A percentile compares a stretch with the other conserved stretches of the same genome.
Conservation (phyloP, 192 early-diverging fungal genomes). For the Coemansia sp. region DNA sequence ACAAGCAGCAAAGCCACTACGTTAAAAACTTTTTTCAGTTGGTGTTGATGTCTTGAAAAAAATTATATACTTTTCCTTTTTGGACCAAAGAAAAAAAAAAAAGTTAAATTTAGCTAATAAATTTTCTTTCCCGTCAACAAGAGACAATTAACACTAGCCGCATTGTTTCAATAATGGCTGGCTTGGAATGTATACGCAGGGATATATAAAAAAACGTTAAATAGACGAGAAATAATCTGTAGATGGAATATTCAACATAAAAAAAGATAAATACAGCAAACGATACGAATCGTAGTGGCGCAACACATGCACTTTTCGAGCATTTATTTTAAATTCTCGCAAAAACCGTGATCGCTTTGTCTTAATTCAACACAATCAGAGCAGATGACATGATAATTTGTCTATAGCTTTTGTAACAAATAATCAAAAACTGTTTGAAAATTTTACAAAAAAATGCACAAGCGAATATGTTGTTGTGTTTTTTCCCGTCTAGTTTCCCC, state of each 20-base stretch:
- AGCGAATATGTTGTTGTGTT: not conserved
- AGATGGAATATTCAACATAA: not conserved
- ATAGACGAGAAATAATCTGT: not conserved
- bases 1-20: conserved; percentile 17
- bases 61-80: not conserved
- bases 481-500: conserved; percentile 6
- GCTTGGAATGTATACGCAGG: conserved; percentile 3
- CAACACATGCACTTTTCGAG: not conserved
- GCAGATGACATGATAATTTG: not conserved
- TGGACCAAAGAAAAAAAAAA: not conserved
- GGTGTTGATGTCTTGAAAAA: not conserved
- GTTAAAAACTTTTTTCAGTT: not conserved
- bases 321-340: not conserved
- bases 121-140: not conserved
- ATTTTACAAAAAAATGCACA: conserved; percentile 1
- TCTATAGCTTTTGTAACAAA: not conserved
- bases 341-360: conserved; percentile 9
- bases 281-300: not conserved
- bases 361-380: not conserved
- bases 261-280: not conserved
- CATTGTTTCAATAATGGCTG: not conserved
- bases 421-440: not conserved
- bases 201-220: conserved; percentile 1
- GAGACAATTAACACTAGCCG: not conserved
- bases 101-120: not conserved